Percentiles rank a stretch among this genome's conserved stretches.
These are phyloP conservation scores for Lepiota subincarnata DNA, from an alignment of 768 basidiomycete species.

Conservation along the genomic window DNA sequence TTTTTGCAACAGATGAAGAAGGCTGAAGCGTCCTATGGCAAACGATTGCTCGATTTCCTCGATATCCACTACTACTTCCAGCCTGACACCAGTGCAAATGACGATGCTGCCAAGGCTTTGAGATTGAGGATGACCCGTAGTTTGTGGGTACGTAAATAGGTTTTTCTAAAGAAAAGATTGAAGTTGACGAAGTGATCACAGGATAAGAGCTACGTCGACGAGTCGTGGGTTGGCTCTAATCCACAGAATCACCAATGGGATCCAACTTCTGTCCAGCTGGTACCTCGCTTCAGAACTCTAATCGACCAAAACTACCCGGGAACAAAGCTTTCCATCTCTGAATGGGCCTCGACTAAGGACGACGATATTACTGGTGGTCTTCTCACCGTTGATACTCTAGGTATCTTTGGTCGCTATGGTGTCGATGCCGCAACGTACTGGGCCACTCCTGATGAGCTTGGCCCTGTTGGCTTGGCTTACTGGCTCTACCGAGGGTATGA, in stretches of 20 bases:
- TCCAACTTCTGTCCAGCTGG: slow-evolving; percentile 37
- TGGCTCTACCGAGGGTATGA: slow-evolving; percentile 53
- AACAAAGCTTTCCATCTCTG: slow-evolving; percentile 50
- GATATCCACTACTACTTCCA: slow-evolving; percentile 57
- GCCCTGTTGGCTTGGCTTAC: slow-evolving; percentile 49
- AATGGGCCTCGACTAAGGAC: slow-evolving; percentile 47
- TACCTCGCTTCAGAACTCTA: slow-evolving; percentile 48
- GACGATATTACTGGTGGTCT: slow-evolving; percentile 51
- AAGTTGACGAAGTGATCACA: slow-evolving; percentile 11
- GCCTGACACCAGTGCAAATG: slow-evolving; percentile 49
- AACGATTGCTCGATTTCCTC: slow-evolving; percentile 49
- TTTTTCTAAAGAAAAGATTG: neutral
- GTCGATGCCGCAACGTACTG: slow-evolving; percentile 53
- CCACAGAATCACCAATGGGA: slow-evolving; percentile 47
- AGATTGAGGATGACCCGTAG: slow-evolving; percentile 47
- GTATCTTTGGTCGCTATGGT: slow-evolving; percentile 47
- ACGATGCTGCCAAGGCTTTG: slow-evolving; percentile 46
- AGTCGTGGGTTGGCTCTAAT: slow-evolving; percentile 45
- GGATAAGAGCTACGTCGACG: slow-evolving; percentile 48
- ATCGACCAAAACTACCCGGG: slow-evolving; percentile 49
- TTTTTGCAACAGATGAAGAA: slow-evolving; percentile 47
- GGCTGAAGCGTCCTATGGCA: slow-evolving; percentile 28
- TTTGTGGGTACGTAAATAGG: slow-evolving; percentile 36
- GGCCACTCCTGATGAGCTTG: slow-evolving; percentile 41
- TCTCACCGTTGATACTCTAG: slow-evolving; percentile 46